Evolutionary conservation across 768 basidiomycete species (phyloP).

Genomic region (Macrolepiota albuminosa): DNA sequence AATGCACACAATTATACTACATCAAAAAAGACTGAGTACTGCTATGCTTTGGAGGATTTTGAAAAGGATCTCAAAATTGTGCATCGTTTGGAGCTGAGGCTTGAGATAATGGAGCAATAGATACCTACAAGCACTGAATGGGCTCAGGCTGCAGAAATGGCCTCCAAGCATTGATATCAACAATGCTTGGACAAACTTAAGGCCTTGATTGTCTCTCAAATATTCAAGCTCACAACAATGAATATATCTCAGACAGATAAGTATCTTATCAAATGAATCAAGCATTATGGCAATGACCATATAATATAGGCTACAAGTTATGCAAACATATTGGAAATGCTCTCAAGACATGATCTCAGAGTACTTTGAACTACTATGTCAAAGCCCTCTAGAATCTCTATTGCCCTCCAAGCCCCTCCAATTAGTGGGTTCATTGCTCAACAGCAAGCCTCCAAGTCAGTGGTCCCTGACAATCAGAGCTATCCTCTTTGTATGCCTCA

Average conservation of each 20-base stretch:
- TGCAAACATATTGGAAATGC: neutral
- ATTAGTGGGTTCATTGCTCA: no score
- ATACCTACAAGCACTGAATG: conserved; percentile 1
- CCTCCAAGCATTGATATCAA: neutral
- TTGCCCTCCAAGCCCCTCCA: no score
- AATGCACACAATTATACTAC: neutral
- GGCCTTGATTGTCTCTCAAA: neutral
- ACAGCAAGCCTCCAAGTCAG: no score
- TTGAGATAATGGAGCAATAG: neutral
- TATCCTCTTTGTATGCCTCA: no score
- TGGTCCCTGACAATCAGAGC: no score
- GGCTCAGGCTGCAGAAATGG: neutral
- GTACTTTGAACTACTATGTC: no score
- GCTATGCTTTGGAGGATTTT: neutral
- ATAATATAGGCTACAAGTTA: no score
- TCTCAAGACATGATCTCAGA: neutral
- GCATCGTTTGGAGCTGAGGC: neutral
- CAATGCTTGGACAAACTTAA: neutral
- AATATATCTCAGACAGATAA: neutral
- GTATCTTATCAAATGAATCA: no score
- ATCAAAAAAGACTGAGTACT: neutral
- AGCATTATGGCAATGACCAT: no score
- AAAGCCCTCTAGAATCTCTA: no score
- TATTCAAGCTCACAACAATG: neutral
- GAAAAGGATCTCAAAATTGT: neutral